These are phyloP conservation scores for Alternaria sp. DNA, from an alignment of 2,329 filamentous ascomycete species.

Conservation along the genomic window DNA sequence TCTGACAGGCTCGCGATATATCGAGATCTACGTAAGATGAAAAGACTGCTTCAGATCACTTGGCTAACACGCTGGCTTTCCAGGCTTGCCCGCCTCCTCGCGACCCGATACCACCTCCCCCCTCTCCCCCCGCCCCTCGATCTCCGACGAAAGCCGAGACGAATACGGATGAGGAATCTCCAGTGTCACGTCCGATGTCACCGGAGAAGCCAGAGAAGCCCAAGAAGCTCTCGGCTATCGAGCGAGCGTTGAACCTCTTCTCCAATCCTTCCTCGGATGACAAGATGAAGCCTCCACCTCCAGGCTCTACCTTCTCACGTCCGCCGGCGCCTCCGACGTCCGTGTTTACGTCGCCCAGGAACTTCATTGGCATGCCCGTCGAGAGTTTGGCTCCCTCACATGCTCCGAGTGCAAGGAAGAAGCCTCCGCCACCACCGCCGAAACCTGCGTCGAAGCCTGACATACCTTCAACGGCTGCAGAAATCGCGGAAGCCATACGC, in stretches of 20 bases:
- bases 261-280: conserved; percentile 3
- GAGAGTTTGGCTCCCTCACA: conserved; percentile 27
- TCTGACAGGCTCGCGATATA: conserved; percentile 6
- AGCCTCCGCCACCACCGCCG: conserved; percentile 13
- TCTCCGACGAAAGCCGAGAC: conserved; percentile 17
- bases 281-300: conserved; percentile 3
- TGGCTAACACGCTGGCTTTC: conserved; percentile 20
- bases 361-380: conserved; percentile 31
- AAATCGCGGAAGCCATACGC: conserved; percentile 17
- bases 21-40: conserved; percentile 4
- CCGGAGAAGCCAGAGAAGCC: conserved; percentile 24
- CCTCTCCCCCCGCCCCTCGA: conserved; percentile 10
- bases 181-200: conserved; percentile 18
- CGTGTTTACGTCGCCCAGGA: conserved; percentile 30
- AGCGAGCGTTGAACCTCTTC: conserved; percentile 21
- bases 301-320: conserved; percentile 32
- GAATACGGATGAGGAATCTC: conserved; percentile 22
- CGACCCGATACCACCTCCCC: conserved; percentile 11
- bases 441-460: conserved; percentile 13
- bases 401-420: conserved; percentile 20
- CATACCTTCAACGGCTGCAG: conserved; percentile 13
- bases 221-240: conserved; percentile 22
- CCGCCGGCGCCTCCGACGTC: conserved; percentile 38
- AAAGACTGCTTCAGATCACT: conserved; percentile 1
- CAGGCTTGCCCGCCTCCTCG: conserved; percentile 14